Percentiles rank a stretch among this genome's conserved stretches.
phyloP scores from a whole-genome alignment of 768 basidiomycete species.

The Kwoniella dendrophila region DNA sequence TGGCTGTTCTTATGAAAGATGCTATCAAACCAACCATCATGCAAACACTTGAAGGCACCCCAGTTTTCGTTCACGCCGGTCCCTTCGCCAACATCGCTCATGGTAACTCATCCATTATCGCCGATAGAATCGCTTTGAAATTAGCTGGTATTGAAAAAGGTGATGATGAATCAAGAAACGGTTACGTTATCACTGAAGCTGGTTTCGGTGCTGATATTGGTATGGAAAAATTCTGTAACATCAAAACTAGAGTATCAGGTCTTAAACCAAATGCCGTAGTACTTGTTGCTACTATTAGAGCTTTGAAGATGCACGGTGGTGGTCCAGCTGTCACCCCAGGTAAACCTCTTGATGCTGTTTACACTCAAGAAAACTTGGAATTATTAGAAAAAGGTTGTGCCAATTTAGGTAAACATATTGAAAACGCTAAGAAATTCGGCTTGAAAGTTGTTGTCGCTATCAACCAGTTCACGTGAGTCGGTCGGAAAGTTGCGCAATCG shows the following conservation, averaged over 20 bases:
- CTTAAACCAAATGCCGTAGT: slow-evolving; percentile 90
- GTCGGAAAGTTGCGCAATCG: not conserved
- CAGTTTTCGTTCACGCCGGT: slow-evolving; percentile 97
- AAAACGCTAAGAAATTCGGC: slow-evolving; percentile 93
- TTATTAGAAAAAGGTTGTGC: slow-evolving; percentile 87
- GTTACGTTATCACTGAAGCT: slow-evolving; percentile 96
- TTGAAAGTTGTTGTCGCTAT: slow-evolving; percentile 94
- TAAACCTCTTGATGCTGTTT: slow-evolving; percentile 88
- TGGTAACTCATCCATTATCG: slow-evolving; percentile 94
- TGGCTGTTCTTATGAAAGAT: slow-evolving; percentile 97
- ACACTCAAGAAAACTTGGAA: slow-evolving; percentile 88
- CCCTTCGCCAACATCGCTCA: slow-evolving; percentile 99
- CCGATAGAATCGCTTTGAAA: slow-evolving; percentile 95
- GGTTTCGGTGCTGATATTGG: slow-evolving; percentile 99
- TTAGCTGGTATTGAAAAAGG: slow-evolving; percentile 93
- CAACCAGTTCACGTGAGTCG: slow-evolving; percentile 87
- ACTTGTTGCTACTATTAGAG: slow-evolving; percentile 95
- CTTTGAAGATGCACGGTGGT: slow-evolving; percentile 99
- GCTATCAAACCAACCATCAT: slow-evolving; percentile 99
- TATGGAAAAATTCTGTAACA: slow-evolving; percentile 86
- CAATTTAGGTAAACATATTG: slow-evolving; percentile 89
- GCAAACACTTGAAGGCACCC: slow-evolving; percentile 97
- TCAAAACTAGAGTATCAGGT: slow-evolving; percentile 94
- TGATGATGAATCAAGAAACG: slow-evolving; percentile 74
- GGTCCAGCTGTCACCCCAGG: slow-evolving; percentile 96